Base-by-base conservation (phyloP, 179 eudicot species). In the Monotropa hypopitys region DNA sequence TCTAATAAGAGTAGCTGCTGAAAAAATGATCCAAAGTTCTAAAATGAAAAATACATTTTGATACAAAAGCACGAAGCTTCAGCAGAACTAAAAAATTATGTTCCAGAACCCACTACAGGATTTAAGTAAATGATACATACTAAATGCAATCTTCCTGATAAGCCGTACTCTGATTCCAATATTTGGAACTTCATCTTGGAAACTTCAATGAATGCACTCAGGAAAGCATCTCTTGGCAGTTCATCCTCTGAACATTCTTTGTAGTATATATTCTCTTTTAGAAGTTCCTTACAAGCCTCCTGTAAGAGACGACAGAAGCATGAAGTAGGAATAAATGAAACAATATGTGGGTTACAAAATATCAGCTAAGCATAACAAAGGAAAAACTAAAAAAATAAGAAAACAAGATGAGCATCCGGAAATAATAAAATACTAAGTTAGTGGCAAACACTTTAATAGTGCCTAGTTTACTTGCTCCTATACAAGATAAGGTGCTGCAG, bases 131-230 rank as follows among this genome's bases (percentile, higher is more conserved):
- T 70, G 74, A 70, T 16, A 77, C 91, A 80, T 90, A 93, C 98
- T 82, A 84, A 72, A 67, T 79, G 80, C 81, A 93, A 73, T 83
- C 76, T 90, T 70, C 83, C 78, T 78, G 88, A 85, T 67, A 92
- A 74, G 54, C 80, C 83, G 79, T 86, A 89, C 78, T 90, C 90
- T 51, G 88, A 82, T 69, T 92, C 97, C 71, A 92, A 79, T 33
- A 78, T 66, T 81, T 87, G 84, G 73, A 89, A 86, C 51, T 79
- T 77, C 56, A 87, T 85, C 72, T 81, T 89, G 57, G 92, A 84
- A 80, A 80, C 82, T 82, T 89, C 89, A 79, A 88, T 72, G 79
- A 89, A 74, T 43, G 86, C 86, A 61, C 68, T 74, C 46, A 92
- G 77, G 80, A 56, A 81, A 50, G 23, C 65, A 72, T 77, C 80